Evolutionary conservation across 2,329 filamentous ascomycete genomes (phyloP).

Genomic region (Cryphonectria nitschkei): DNA sequence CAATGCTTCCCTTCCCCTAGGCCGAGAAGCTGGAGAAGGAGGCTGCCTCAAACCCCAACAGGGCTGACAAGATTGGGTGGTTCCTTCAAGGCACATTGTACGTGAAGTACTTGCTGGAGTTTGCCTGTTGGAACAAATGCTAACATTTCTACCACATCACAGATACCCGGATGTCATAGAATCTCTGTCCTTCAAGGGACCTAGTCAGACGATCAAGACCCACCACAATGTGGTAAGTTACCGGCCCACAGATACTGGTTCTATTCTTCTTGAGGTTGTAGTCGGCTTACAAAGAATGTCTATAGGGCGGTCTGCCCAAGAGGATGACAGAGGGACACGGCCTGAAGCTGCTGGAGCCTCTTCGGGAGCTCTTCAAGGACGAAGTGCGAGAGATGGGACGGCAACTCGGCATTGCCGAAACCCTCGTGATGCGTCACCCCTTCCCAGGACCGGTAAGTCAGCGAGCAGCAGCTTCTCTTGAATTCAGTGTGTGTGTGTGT

Average conservation of each 20-base stretch:
- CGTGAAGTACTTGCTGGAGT: constrained; percentile 19
- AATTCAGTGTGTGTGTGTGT: no score
- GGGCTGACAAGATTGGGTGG: constrained; percentile 79
- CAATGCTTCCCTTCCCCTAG: background rate
- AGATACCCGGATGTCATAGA: constrained; percentile 45
- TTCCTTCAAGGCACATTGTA: constrained; percentile 88
- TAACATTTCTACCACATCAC: background rate
- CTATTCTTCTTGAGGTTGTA: background rate
- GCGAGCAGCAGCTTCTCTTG: background rate
- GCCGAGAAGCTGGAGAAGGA: constrained; percentile 58
- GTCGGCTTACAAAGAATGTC: background rate
- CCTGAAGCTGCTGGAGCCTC: constrained; percentile 74
- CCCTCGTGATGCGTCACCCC: constrained; percentile 79
- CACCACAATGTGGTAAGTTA: constrained; percentile 21
- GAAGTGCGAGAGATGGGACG: constrained; percentile 74
- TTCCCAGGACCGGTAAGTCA: constrained; percentile 61
- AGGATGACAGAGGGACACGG: constrained; percentile 15
- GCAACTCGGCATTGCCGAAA: constrained; percentile 70
- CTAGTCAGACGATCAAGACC: constrained; percentile 54
- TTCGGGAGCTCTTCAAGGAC: constrained; percentile 82
- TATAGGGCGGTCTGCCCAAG: constrained; percentile 15
- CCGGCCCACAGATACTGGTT: fast-evolving
- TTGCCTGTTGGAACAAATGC: background rate
- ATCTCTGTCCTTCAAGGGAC: constrained; percentile 51
- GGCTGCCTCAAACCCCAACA: constrained; percentile 30